Conservation (phyloP, 768 basidiomycete species). For the Collybiopsis confluens region DNA sequence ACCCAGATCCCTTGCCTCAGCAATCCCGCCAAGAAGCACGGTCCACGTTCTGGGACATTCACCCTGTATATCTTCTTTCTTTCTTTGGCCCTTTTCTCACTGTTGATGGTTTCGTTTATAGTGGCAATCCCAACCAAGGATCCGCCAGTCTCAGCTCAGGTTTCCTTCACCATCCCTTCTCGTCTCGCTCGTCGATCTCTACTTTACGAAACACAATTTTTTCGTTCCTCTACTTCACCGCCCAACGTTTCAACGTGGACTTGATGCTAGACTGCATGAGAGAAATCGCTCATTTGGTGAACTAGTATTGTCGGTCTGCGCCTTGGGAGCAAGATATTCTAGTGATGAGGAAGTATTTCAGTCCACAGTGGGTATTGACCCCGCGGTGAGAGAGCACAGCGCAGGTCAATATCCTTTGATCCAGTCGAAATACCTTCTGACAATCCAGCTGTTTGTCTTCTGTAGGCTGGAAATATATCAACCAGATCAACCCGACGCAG, state of each 20-base stretch:
- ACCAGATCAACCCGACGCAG: conserved; percentile 35
- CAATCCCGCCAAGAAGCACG: not conserved
- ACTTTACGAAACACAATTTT: conserved; percentile 54
- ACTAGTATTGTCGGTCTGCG: conserved; percentile 49
- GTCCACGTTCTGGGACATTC: conserved; percentile 13
- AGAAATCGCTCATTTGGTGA: conserved; percentile 42
- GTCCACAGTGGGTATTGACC: conserved; percentile 34
- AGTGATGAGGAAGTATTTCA: conserved; percentile 58
- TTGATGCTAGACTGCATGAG: conserved; percentile 46
- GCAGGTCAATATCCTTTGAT: not conserved
- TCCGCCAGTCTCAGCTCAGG: not conserved
- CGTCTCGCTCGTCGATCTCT: conserved; percentile 50
- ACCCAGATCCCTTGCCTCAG: not conserved
- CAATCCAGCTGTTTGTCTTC: not conserved
- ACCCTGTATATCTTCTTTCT: conserved; percentile 25
- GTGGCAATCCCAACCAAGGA: conserved; percentile 7
- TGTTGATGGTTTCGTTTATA: not conserved
- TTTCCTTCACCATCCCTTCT: conserved; percentile 57
- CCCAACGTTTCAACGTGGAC: conserved; percentile 55
- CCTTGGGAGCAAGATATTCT: conserved; percentile 55
- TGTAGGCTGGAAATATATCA: conserved; percentile 6
- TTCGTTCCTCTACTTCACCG: conserved; percentile 69
- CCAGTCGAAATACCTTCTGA: not conserved
- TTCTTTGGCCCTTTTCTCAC: not conserved
- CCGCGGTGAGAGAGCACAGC: not conserved